Evolutionary conservation across 345 rosid genomes (phyloP), one percentile per base, ranked within the genome.

Genomic region (Corchorus olitorius): DNA sequence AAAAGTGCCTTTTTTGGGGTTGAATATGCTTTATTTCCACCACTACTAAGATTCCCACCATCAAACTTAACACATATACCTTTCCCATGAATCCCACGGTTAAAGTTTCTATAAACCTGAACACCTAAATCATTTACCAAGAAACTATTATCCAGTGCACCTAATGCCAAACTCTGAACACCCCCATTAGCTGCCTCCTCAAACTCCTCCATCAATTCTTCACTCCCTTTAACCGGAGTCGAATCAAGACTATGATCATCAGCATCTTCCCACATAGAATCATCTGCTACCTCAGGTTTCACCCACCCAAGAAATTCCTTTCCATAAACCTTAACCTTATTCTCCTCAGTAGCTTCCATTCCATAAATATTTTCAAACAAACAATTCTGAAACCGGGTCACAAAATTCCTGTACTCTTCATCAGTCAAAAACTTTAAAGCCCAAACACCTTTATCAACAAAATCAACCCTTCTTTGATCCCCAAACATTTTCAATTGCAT

Each of bases 181-280:
- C 98, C 97, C 4, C 99, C 97, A 78, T 88, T 92, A 0, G 99
- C 89, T 0, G 85, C 91, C 79, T 95, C 99, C 83, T 95, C 97
- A 22, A 93, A 88, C 76, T 93, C 99, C 86, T 95, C 96, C 22
- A 91, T 74, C 85, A 87, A 77, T 73, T 89, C 89, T 59, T 53
- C 78, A 45, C 66, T 85, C 16, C 39, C 74, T 77, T 84, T 82
- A 7, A 60, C 74, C 8, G 78, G 89, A 5, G 87, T 73, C 6
- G 75, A 78, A 56, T 78, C 88, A 0, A 73, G 75, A 15, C 68
- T 70, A 55, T 34, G 72, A 78, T 83, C 92, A 65, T 85, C 92
- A 1, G 92, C 97, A 83, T 93, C 96, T 73, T 92, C 99, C 99
- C 99, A 95, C 90, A 90, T 84, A 2, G 98, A 85, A 80, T 95